Conservation (phyloP, 192 early-diverging fungal genomes). For the Backusella luteola region DNA sequence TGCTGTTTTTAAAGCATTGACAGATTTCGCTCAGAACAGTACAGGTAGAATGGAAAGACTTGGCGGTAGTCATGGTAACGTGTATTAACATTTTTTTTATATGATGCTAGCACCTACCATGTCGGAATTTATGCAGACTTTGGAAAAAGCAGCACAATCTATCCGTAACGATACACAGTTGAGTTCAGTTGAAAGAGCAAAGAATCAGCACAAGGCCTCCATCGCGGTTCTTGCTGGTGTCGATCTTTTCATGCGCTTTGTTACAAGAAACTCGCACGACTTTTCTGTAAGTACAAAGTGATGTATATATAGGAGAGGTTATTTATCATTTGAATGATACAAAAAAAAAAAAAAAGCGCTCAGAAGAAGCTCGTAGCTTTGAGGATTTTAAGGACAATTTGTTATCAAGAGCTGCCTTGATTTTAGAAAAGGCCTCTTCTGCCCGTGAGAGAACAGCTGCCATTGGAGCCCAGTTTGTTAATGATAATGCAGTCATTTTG, state of each 20-base stretch:
- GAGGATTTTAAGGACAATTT: conserved; percentile 69
- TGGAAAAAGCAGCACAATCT: conserved; percentile 60
- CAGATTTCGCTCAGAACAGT: conserved; percentile 62
- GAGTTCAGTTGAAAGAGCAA: neutral
- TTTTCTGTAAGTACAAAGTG: conserved; percentile 45
- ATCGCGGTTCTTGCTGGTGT: conserved; percentile 87
- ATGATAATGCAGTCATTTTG: conserved; percentile 77
- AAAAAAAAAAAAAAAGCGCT: neutral
- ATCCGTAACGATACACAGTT: conserved; percentile 61
- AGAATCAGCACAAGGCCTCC: conserved; percentile 52
- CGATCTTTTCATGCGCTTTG: conserved; percentile 78
- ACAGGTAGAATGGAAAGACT: conserved; percentile 35
- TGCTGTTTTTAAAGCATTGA: conserved; percentile 71
- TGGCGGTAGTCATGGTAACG: too few relatives aligned
- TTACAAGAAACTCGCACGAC: conserved; percentile 58
- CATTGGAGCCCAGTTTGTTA: conserved; percentile 75
- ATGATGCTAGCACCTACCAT: conserved; percentile 72
- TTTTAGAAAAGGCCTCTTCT: conserved; percentile 70
- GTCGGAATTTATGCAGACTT: conserved; percentile 83
- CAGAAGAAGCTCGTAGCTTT: conserved; percentile 40
- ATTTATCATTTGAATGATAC: neutral
- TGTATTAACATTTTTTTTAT: too few relatives aligned
- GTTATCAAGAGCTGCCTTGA: conserved; percentile 65
- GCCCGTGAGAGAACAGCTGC: conserved; percentile 79
- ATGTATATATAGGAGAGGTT: neutral